Conservation (phyloP, 2,329 filamentous ascomycete genomes). For the Shiraia sp. region DNA sequence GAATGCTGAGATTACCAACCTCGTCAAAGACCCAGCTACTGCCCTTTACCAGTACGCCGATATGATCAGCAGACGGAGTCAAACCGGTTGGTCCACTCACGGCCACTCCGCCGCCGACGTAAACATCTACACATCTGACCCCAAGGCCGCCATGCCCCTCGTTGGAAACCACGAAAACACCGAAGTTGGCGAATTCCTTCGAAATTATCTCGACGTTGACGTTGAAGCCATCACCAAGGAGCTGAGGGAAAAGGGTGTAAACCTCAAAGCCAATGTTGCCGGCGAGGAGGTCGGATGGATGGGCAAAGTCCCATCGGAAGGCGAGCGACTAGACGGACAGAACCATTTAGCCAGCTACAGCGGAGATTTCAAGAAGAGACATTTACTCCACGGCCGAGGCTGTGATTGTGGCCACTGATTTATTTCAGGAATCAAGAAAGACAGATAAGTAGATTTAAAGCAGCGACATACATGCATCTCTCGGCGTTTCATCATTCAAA, state of each 20-base stretch:
- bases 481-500: too few species aligned
- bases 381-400: slow-evolving; percentile 27
- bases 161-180: slow-evolving; percentile 94
- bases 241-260: slow-evolving; percentile 61
- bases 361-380: slow-evolving; percentile 43
- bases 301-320: slow-evolving; percentile 46
- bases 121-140: slow-evolving; percentile 87
- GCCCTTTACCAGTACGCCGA: slow-evolving; percentile 72
- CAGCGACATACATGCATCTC: too few species aligned
- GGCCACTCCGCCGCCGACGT: slow-evolving; percentile 90
- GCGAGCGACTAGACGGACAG: slow-evolving; percentile 51
- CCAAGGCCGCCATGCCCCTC: slow-evolving; percentile 63
- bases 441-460: too few species aligned
- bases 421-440: too few species aligned
- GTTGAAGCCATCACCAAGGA: slow-evolving; percentile 77
- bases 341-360: slow-evolving; percentile 48
- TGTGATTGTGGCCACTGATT: slow-evolving; percentile 41
- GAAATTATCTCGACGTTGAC: slow-evolving; percentile 78
- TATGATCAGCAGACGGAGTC: slow-evolving; percentile 84
- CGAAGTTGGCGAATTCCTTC: slow-evolving; percentile 82
- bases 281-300: slow-evolving; percentile 47
- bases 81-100: slow-evolving; percentile 92
- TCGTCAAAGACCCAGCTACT: slow-evolving; percentile 63
- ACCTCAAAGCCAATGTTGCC: slow-evolving; percentile 33
- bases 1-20: slow-evolving; percentile 68